A percentile compares a stretch with the other conserved stretches of the same genome.
These are phyloP conservation scores for Penicillium sp. DNA, from an alignment of 2,329 filamentous ascomycete genomes.

Conservation along the genomic window DNA sequence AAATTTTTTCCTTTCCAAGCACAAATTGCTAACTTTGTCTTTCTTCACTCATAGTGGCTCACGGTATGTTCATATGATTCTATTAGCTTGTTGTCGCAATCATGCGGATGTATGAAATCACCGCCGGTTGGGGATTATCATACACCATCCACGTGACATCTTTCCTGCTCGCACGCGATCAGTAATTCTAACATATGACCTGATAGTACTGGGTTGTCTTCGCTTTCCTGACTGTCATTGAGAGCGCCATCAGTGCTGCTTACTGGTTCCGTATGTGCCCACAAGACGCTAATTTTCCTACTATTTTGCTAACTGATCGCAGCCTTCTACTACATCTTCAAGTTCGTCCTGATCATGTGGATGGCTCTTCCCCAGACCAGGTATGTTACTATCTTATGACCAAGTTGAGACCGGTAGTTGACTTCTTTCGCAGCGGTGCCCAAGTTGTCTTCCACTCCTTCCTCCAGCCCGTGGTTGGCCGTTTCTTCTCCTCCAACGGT, in stretches of 20 bases:
- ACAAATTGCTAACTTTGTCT: constrained; percentile 15
- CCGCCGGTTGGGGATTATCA: constrained; percentile 11
- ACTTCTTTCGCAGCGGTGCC: constrained; percentile 58
- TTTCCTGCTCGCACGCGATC: not conserved
- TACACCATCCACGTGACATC: constrained; percentile 21
- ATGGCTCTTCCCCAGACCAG: constrained; percentile 87
- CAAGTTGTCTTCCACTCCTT: constrained; percentile 95
- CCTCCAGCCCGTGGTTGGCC: constrained; percentile 79
- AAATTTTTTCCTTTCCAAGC: not conserved
- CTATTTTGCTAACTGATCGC: constrained; percentile 19
- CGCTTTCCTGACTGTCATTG: constrained; percentile 57
- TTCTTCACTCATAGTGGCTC: constrained; percentile 46
- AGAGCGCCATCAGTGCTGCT: constrained; percentile 57
- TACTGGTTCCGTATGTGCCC: constrained; percentile 57
- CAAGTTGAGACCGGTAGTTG: not conserved
- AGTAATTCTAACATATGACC: constrained; percentile 9
- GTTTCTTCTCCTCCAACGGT: constrained; percentile 72
- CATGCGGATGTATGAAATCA: constrained; percentile 7
- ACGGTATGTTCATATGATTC: constrained; percentile 39
- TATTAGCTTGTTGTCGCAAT: constrained; percentile 6
- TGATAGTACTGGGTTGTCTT: constrained; percentile 59
- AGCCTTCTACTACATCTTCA: constrained; percentile 99
- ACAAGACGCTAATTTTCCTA: not conserved
- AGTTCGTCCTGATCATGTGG: constrained; percentile 96
- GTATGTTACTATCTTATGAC: constrained; percentile 49